Base-by-base conservation (phyloP, 768 basidiomycete species). In the Bullera alba region DNA sequence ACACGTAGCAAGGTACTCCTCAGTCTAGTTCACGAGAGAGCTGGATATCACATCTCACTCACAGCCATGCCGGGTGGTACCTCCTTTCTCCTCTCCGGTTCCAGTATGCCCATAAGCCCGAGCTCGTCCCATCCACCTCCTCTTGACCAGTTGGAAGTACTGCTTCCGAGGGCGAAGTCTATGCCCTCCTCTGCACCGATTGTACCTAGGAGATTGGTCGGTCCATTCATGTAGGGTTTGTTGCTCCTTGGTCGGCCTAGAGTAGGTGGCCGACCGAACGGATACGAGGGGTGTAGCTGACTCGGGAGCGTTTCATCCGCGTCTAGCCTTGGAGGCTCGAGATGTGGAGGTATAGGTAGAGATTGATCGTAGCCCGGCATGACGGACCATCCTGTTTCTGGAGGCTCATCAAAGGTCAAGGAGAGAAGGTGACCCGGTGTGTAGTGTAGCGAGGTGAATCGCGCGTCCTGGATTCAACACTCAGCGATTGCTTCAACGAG, bases 31-130 rank as follows among this genome's bases (percentile, higher is more conserved):
- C n/a, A 16, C 22, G 37, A 10, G 37, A 21, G 7, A 39, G 32
- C 10, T 10, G n/a, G 32, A 34, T 10, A 41, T 19, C 10, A 22
- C 6, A 21, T 19, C 19, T 7, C 16, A 67, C 65, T 56, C 37
- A 67, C 65, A 25, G 66, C 66, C 66, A 68, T 68, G 4, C 66
- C 66, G 19, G 66, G 66, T 4, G 66, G 66, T 6, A 68, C 50
- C 46, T 68, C 66, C 45, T 58, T 58, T 36, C 42, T 52, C 47
- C 37, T 42, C 36, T 60, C 53, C 6, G n/a, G 29, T 48, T 63
- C 65, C 19, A 65, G 39, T 2, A 61, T 51, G 16, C 54, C 51
- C 16, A 50, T 53, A 32, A 68, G 34, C 23, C 56, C 66, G 42
- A 57, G 47, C 47, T 68, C 66, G 5, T 60, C 54, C 66, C 66